Percentiles rank a stretch among this genome's conserved stretches.
Conservation (phyloP, 306 rosid species). For the Pueraria montana region DNA sequence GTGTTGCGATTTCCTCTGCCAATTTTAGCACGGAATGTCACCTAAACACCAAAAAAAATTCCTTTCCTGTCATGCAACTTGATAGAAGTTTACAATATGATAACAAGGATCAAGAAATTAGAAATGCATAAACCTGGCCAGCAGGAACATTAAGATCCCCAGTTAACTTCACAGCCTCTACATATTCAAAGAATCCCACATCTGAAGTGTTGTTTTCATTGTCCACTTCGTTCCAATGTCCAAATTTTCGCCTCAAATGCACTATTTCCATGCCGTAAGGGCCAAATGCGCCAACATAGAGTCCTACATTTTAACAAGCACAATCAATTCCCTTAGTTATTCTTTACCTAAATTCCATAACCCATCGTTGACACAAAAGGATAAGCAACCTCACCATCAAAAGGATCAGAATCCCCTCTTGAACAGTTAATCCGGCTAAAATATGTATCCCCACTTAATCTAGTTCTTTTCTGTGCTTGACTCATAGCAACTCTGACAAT, state of each 20-base stretch:
- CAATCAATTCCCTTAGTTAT: slow-evolving; percentile 35
- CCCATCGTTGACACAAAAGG: slow-evolving; percentile 20
- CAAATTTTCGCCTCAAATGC: slow-evolving; percentile 87
- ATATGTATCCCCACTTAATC: slow-evolving; percentile 74
- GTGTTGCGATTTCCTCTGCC: slow-evolving; percentile 73
- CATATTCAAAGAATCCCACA: slow-evolving; percentile 91
- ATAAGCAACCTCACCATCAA: slow-evolving; percentile 69
- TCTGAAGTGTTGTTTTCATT: slow-evolving; percentile 63
- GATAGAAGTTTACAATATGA: slow-evolving; percentile 12
- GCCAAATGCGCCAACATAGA: slow-evolving; percentile 96
- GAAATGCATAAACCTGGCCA: slow-evolving; percentile 77
- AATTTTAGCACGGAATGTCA: slow-evolving; percentile 97
- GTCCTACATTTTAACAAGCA: slow-evolving; percentile 68
- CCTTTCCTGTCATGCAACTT: slow-evolving; percentile 10
- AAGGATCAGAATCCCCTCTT: slow-evolving; percentile 85
- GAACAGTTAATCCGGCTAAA: slow-evolving; percentile 78
- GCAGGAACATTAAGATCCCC: slow-evolving; percentile 99
- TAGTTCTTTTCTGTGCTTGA: slow-evolving; percentile 88
- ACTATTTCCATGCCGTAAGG: slow-evolving; percentile 95
- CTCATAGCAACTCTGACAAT: slow-evolving; percentile 87
- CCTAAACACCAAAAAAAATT: slow-evolving; percentile 58
- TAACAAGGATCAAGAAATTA: slow-evolving; percentile 36
- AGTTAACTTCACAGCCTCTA: slow-evolving; percentile 97
- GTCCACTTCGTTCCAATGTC: slow-evolving; percentile 84
- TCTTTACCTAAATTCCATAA: slow-evolving; percentile 17